Evolutionary conservation across 2,329 filamentous ascomycete species (phyloP), one percentile per base, ranked within the genome.

Genomic region (Penicillium verrucosum): DNA sequence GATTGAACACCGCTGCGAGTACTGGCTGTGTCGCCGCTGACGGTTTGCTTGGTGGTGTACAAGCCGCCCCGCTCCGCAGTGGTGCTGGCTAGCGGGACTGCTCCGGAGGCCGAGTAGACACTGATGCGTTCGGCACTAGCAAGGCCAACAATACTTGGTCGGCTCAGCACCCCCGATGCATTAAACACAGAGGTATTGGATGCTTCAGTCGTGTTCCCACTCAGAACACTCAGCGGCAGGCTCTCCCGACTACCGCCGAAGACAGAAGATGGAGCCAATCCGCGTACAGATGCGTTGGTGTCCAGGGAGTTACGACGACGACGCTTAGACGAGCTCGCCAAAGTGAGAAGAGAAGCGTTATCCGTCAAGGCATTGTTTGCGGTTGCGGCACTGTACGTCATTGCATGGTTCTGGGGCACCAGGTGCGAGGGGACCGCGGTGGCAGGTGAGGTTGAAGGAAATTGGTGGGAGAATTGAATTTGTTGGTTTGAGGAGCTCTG

Each of bases 51-150:
- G 57, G 85, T 85, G 29, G 88, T 85, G 68, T 96, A 93, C 60
- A 89, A 84, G 73, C 90, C 95, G 70, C 89, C 93, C 47, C 92
- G 82, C 68, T 96, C 92, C 56, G 88, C 88, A 7, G 83, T 79
- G 8, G 90, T 82, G 45, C 56, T 57, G 3, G 45, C 57, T 12
- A 71, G 47, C 7, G 87, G 86, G 1, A 83, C 83, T 4, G 85
- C 80, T 14, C 89, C 89, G 0, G 88, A 87, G 0, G 86, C 82
- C 0, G 89, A 92, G 76, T 96, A 96, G 51, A 97, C 75, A 63
- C 83, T 86, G 11, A 82, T 81, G 6, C 85, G 80, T 68, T 87
- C 85, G 16, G 81, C 77, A 54, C 80, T 83, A 6, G 82, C 80
- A 34, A 83, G 76, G 0, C 80, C 83, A 27, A 79, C 77, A 8